phyloP scores from a whole-genome alignment of 352 stramenopile genomes.

The Phytophthora fragariaefolia region DNA sequence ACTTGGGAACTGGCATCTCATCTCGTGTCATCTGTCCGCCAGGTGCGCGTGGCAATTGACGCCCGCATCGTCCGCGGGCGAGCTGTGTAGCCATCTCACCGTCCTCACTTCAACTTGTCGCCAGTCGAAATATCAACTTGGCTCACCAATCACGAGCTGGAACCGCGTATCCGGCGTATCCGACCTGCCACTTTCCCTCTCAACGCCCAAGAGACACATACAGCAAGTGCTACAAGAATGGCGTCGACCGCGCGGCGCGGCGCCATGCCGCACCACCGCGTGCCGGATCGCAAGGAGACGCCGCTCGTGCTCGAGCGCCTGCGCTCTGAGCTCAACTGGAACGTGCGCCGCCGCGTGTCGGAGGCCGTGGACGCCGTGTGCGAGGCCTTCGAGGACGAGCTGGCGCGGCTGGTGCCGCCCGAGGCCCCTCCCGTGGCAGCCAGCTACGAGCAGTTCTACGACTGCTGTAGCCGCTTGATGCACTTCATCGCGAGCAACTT shows the following conservation, averaged over 20 bases:
- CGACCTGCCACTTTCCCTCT: too few species aligned
- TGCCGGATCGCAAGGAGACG: slow-evolving; percentile 13
- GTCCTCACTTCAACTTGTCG: too few species aligned
- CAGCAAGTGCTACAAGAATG: slow-evolving; percentile 13
- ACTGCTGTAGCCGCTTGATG: slow-evolving; percentile 52
- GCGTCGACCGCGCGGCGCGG: slow-evolving; percentile 4
- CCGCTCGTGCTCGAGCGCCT: slow-evolving; percentile 22
- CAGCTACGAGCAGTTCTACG: slow-evolving; percentile 58
- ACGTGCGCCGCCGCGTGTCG: slow-evolving; percentile 44
- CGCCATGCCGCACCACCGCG: slow-evolving; percentile 20
- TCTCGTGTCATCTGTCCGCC: too few species aligned
- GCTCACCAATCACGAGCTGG: too few species aligned
- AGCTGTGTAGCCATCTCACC: too few species aligned
- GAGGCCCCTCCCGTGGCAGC: background rate
- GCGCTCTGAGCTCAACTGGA: slow-evolving; percentile 39
- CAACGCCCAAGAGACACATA: too few species aligned
- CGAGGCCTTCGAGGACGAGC: slow-evolving; percentile 38
- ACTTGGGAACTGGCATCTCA: too few species aligned
- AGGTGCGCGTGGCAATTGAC: too few species aligned
- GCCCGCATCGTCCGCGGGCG: background rate
- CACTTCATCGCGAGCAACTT: slow-evolving; percentile 60
- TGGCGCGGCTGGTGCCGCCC: slow-evolving; percentile 7
- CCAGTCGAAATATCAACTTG: too few species aligned
- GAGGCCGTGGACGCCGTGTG: slow-evolving; percentile 60
- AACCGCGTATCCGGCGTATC: too few species aligned